A percentile compares a stretch with the other conserved stretches of the same genome.
These are phyloP conservation scores for Zygotorulaspora mrakii DNA, from an alignment of 1,139 yeast genomes.

Conservation along the genomic window DNA sequence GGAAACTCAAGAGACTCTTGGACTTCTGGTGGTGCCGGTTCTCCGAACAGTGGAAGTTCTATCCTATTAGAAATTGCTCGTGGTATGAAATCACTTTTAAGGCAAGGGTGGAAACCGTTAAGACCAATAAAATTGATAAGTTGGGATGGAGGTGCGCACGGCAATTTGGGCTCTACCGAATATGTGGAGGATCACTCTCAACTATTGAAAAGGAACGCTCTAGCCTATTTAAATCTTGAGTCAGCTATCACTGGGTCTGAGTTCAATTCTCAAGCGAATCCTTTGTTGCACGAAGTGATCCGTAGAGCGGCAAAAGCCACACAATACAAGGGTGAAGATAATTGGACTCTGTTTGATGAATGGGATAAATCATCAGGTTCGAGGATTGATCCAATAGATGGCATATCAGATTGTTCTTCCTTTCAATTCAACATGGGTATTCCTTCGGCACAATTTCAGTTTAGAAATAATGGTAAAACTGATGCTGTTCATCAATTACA, in stretches of 20 bases:
- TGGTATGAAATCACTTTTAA: constrained; percentile 40
- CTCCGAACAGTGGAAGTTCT: constrained; percentile 45
- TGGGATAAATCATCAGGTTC: constrained; percentile 36
- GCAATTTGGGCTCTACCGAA: constrained; percentile 48
- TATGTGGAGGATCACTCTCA: constrained; percentile 42
- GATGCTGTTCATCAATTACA: constrained; percentile 54
- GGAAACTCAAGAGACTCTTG: constrained; percentile 49
- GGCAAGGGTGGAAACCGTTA: constrained; percentile 53
- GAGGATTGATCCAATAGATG: constrained; percentile 35
- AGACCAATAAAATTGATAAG: constrained; percentile 49
- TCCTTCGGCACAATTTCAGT: constrained; percentile 46
- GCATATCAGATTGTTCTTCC: constrained; percentile 43
- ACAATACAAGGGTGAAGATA: constrained; percentile 31
- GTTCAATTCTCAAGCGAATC: constrained; percentile 41
- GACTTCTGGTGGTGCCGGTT: constrained; percentile 44
- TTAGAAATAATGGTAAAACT: constrained; percentile 31
- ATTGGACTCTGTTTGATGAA: constrained; percentile 37
- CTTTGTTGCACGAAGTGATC: constrained; percentile 40
- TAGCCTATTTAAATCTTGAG: constrained; percentile 48
- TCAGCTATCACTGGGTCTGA: constrained; percentile 44
- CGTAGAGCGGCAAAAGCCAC: constrained; percentile 39
- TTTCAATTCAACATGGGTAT: constrained; percentile 51
- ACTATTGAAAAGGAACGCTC: constrained; percentile 35
- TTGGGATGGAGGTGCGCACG: constrained; percentile 52
- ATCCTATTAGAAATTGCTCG: constrained; percentile 45